Conservation (phyloP, 2,329 filamentous ascomycete species). For the Zymoseptoria tritici region DNA sequence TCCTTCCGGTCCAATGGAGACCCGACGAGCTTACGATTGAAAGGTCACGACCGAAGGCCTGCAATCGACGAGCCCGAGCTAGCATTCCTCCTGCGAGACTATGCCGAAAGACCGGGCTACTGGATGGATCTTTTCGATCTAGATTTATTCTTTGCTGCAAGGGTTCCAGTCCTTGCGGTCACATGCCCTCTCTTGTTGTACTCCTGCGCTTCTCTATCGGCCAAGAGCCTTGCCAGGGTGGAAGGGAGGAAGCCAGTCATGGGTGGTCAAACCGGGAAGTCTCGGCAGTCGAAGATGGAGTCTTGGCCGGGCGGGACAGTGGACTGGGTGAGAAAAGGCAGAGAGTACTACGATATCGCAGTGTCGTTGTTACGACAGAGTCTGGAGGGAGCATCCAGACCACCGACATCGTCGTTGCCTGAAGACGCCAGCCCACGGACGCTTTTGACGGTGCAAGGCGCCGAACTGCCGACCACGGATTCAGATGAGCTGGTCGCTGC, state of each 20-base stretch:
- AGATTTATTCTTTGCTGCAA: slow-evolving; percentile 52
- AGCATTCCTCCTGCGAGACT: slow-evolving; percentile 52
- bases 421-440: slow-evolving; percentile 19
- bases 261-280: slow-evolving; percentile 35
- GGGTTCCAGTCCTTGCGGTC: slow-evolving; percentile 50
- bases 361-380: slow-evolving; percentile 29
- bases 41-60: slow-evolving; percentile 19
- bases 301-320: slow-evolving; percentile 35
- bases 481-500: slow-evolving; percentile 57
- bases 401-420: slow-evolving; percentile 21
- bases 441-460: slow-evolving; percentile 14
- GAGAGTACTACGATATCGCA: slow-evolving; percentile 50
- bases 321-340: slow-evolving; percentile 52
- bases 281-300: slow-evolving; percentile 37
- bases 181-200: slow-evolving; percentile 44
- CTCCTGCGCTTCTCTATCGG: slow-evolving; percentile 53
- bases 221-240: slow-evolving; percentile 53
- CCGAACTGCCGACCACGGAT: slow-evolving; percentile 33
- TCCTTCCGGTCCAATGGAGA: slow-evolving; percentile 19
- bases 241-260: slow-evolving; percentile 44
- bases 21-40: slow-evolving; percentile 25
- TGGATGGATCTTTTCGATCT: slow-evolving; percentile 55
- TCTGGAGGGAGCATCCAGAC: slow-evolving; percentile 22
- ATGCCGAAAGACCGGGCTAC: slow-evolving; percentile 51
- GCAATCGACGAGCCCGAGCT: slow-evolving; percentile 30